Conservation (phyloP, 2,329 filamentous ascomycete genomes). For the Helicocarpus griseus region DNA sequence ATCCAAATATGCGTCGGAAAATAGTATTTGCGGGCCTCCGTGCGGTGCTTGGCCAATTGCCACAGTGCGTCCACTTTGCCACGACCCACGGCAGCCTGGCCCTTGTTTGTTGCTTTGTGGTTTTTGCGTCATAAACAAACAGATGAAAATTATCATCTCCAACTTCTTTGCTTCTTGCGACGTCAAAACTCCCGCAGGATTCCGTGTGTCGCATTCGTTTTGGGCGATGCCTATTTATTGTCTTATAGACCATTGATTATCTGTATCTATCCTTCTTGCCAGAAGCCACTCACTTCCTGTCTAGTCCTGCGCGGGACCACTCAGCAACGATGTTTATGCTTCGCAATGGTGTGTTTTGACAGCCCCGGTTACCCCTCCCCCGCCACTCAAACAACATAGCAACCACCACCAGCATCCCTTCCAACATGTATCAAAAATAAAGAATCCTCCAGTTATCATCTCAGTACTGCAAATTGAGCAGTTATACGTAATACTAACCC, state of each 20-base stretch:
- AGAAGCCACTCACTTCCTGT: neutral
- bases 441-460: neutral
- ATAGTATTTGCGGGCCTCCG: neutral
- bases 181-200: neutral
- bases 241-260: neutral
- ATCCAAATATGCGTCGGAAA: neutral
- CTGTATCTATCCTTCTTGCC: neutral
- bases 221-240: neutral
- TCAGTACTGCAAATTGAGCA: neutral
- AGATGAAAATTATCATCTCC: conserved; percentile 1
- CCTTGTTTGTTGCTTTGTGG: conserved; percentile 3
- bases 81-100: conserved; percentile 6
- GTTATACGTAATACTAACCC: neutral
- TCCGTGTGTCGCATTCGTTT: neutral
- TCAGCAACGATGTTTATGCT: conserved; percentile 46
- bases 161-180: neutral
- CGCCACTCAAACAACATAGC: conserved; percentile 14
- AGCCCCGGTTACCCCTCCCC: conserved; percentile 16
- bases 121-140: neutral
- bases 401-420: conserved; percentile 10
- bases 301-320: neutral
- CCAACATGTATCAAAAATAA: conserved; percentile 1
- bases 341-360: conserved; percentile 41
- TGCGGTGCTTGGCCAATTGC: conserved; percentile 3
- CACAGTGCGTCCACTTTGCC: conserved; percentile 3